phyloP scores from a whole-genome alignment of 164 flowering plant species.

The Chloranthus sessilifolius region DNA sequence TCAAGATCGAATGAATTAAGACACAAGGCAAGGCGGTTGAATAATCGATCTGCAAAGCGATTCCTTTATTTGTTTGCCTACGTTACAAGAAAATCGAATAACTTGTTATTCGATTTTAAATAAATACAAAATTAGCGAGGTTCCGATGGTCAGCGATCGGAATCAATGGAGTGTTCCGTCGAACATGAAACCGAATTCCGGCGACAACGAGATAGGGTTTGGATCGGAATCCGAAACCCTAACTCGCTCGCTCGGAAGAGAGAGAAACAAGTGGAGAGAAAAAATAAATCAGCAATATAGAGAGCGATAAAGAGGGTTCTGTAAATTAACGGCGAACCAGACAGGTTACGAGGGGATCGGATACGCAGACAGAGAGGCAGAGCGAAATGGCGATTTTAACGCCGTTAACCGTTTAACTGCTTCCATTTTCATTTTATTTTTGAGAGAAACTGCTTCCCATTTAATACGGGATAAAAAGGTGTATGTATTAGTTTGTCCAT shows the following conservation, averaged over 20 bases:
- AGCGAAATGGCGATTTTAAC: background rate
- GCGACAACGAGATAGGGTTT: background rate
- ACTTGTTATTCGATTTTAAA: background rate
- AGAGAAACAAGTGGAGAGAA: too few relatives aligned
- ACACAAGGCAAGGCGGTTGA: conserved; percentile 54
- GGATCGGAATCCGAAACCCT: conserved; percentile 1
- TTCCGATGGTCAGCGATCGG: background rate
- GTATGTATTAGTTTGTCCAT: too few relatives aligned
- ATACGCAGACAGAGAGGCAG: background rate
- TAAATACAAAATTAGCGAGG: too few relatives aligned
- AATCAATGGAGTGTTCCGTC: background rate
- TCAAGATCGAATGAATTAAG: conserved; percentile 57
- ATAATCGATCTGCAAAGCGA: conserved; percentile 54
- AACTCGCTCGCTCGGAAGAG: conserved; percentile 10
- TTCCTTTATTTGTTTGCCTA: conserved; percentile 39
- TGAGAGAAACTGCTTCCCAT: too few relatives aligned
- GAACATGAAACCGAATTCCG: conserved; percentile 1
- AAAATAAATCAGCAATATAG: conserved; percentile 4
- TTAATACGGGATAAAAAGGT: too few relatives aligned
- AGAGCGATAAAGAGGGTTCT: background rate
- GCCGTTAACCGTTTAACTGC: conserved; percentile 7
- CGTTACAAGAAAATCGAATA: conserved; percentile 72
- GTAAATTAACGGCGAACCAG: conserved; percentile 7
- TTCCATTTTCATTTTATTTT: too few relatives aligned
- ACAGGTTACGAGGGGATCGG: background rate